Base-by-base conservation (phyloP, 371 early-diverging fungal species). In the Parasitella parasitica region DNA sequence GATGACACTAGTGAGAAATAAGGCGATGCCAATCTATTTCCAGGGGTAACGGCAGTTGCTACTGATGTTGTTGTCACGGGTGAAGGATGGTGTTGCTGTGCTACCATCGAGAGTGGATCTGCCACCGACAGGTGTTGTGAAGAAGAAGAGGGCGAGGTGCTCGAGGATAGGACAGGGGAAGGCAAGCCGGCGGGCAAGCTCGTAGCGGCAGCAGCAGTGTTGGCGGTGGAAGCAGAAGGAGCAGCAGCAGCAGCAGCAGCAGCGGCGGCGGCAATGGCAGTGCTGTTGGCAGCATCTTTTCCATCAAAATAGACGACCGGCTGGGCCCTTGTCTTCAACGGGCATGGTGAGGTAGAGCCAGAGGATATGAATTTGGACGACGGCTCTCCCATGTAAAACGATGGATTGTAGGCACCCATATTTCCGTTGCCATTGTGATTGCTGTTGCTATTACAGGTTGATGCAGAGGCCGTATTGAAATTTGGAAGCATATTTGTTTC, bases 401-500 rank as follows among this genome's bases (percentile, higher is more conserved):
- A 24, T 37, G 52, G 39, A 15, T 26, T 41, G 9, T 27, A 12
- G 52, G 34, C 6, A 53, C 28, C 11, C 34, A 61, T 38, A 32
- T 22, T 36, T 32, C 36, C 34, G n/a, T 46, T 34, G 34, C 34
- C 46, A 41, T 48, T 49, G 49, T 37, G 22, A 28, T 51, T 26
- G 37, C n/a, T 43, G 46, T 24, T 27, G 54, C 43, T 32, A 32
- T 32, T 32, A 32, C 32, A 32, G 11, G 32, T 32, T 28, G 28
- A n/a, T n/a, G 41, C 22, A 51, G 53, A 39, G 26, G 57, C 57
- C 64, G 57, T 57, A 18, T 63, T 58, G 36, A 57, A 63, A 18
- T 43, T 39, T 38, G 38, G 41, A 15, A 38, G 37, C 51, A 50
- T 38, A 27, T 57, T 59, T 59, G 67, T 67, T 67, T 67, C 67